A percentile compares a stretch with the other conserved stretches of the same genome.
phyloP scores from a whole-genome alignment of 2,329 filamentous ascomycete species.

The Dactylella cylindrospora region DNA sequence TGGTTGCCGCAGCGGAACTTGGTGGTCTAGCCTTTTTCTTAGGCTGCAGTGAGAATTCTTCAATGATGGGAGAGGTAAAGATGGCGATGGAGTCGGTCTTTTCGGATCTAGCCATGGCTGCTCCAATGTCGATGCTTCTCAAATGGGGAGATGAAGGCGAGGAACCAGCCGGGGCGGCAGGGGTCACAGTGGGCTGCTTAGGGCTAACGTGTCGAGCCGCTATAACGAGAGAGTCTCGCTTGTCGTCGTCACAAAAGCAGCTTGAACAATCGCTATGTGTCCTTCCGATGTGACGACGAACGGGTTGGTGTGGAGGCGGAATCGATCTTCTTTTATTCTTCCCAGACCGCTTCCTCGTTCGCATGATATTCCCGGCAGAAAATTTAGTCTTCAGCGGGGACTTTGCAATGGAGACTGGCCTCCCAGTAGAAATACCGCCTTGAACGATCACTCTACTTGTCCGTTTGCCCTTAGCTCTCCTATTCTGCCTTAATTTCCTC shows the following conservation, averaged over 20 bases:
- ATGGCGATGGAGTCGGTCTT: constrained; percentile 26
- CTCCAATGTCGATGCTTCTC: neutral
- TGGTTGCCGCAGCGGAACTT: constrained; percentile 37
- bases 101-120: constrained; percentile 7
- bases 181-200: neutral
- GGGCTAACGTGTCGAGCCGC: constrained; percentile 14
- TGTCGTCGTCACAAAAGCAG: constrained; percentile 38
- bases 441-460: constrained; percentile 35
- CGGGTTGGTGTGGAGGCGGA: constrained; percentile 12
- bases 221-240: constrained; percentile 29
- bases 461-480: constrained; percentile 29
- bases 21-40: constrained; percentile 31
- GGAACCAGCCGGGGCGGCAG: constrained; percentile 1
- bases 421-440: neutral
- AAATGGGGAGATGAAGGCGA: constrained; percentile 7
- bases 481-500: constrained; percentile 29
- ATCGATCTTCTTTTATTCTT: constrained; percentile 33
- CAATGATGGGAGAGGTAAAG: constrained; percentile 35
- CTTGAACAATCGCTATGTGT: constrained; percentile 39
- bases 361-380: constrained; percentile 37
- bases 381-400: constrained; percentile 28
- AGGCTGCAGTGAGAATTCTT: constrained; percentile 38
- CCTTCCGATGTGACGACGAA: constrained; percentile 37
- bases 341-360: constrained; percentile 13
- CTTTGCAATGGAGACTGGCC: constrained; percentile 14